Conservation (phyloP, 2,329 filamentous ascomycete species). For the Myriangium duriaei region DNA sequence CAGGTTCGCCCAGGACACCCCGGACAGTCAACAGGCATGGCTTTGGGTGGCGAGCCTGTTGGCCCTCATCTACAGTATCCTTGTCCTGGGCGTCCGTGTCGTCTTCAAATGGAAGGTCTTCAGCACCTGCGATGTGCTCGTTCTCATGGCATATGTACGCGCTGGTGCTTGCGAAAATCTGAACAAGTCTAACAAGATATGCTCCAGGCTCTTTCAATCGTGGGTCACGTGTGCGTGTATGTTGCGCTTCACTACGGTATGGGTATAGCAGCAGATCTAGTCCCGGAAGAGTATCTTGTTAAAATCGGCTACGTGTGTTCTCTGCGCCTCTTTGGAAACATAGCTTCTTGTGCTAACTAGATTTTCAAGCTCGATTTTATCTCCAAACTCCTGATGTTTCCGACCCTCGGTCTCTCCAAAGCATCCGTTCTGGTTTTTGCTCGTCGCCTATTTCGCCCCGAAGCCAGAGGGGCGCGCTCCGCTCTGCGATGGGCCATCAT, state of each 20-base stretch:
- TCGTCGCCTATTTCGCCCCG: slow-evolving; percentile 7
- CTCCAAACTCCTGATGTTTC: slow-evolving; percentile 3
- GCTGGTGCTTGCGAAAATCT: too few species aligned
- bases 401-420: slow-evolving; percentile 6
- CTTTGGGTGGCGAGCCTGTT: slow-evolving; percentile 9
- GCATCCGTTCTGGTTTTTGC: slow-evolving; percentile 5
- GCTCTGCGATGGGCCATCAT: slow-evolving; percentile 3
- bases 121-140: slow-evolving; percentile 2
- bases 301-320: too few species aligned
- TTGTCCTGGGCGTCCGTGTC: slow-evolving; percentile 5
- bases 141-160: slow-evolving; percentile 6
- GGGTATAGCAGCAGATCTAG: slow-evolving; percentile 2
- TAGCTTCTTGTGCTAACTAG: slow-evolving; percentile 3
- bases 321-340: too few species aligned
- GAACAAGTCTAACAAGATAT: too few species aligned
- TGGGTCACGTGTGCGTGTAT: slow-evolving; percentile 7
- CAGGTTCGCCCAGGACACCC: slow-evolving; percentile 8
- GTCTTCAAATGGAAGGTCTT: slow-evolving; percentile 8
- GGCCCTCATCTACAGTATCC: slow-evolving; percentile 8
- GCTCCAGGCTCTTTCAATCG: slow-evolving; percentile 2
- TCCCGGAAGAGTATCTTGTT: slow-evolving; percentile 2
- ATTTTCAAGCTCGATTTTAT: slow-evolving; percentile 2
- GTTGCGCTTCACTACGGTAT: slow-evolving; percentile 4
- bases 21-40: slow-evolving; percentile 10
- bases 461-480: slow-evolving; percentile 3